Percentiles rank a stretch among this genome's conserved stretches.
Conservation (phyloP, 2,329 filamentous ascomycete species). For the Stachybotrys chlorohalonatus region DNA sequence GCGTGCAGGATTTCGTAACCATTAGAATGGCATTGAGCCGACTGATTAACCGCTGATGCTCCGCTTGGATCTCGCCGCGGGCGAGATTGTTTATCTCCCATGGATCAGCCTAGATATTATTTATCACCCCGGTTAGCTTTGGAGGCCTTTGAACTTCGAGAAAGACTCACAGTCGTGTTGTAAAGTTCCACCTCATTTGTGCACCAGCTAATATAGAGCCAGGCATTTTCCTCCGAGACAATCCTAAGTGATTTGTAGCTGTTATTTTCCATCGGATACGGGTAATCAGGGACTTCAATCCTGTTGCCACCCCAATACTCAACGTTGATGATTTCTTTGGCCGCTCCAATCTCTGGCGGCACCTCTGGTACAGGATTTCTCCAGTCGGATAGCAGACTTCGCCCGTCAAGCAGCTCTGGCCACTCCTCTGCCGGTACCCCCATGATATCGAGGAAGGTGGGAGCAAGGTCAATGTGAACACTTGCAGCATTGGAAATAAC, state of each 20-base stretch:
- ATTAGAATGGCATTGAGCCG: constrained; percentile 14
- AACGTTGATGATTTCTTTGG: constrained; percentile 26
- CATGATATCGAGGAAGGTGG: constrained; percentile 38
- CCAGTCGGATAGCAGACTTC: constrained; percentile 5
- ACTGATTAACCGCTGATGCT: constrained; percentile 6
- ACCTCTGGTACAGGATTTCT: constrained; percentile 5
- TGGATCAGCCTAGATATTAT: constrained; percentile 8
- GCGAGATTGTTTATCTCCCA: constrained; percentile 14
- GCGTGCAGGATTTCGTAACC: constrained; percentile 15
- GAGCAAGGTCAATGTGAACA: constrained; percentile 44
- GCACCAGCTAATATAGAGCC: constrained; percentile 18
- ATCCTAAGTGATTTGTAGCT: constrained; percentile 18
- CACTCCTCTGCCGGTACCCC: constrained; percentile 12
- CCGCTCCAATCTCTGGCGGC: constrained; percentile 10
- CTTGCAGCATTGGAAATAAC: constrained; percentile 29
- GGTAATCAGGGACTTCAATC: constrained; percentile 9
- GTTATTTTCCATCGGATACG: constrained; percentile 7
- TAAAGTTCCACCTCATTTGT: constrained; percentile 21
- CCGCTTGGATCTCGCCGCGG: constrained; percentile 1
- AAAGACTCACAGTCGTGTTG: constrained; percentile 10
- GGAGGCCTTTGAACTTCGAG: neutral
- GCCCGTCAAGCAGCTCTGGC: constrained; percentile 17
- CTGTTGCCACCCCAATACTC: constrained; percentile 39
- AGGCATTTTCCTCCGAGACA: constrained; percentile 11
- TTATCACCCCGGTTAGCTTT: neutral